Conservation (phyloP, 805 yeast genomes). For the Torulaspora indica region DNA sequence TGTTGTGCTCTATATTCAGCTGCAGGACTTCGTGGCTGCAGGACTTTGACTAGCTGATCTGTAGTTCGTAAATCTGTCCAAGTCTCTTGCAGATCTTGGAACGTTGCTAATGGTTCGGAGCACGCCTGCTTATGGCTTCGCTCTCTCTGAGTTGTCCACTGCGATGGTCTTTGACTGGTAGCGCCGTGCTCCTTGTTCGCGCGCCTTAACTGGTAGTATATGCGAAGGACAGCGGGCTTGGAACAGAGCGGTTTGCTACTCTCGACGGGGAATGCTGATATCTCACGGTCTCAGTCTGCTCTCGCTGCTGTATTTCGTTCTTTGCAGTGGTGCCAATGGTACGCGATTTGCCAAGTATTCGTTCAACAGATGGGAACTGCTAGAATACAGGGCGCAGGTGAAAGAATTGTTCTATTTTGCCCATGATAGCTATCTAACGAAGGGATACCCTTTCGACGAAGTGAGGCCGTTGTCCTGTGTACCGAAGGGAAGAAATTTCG, state of each 20-base stretch:
- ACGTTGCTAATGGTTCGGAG: too few relatives aligned
- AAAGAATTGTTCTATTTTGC: slow-evolving; percentile 63
- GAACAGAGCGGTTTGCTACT: neutral
- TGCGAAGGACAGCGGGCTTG: neutral
- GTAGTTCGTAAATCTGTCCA: too few relatives aligned
- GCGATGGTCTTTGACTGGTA: neutral
- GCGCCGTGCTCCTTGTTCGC: neutral
- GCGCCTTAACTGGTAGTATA: neutral
- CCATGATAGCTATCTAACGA: slow-evolving; percentile 60
- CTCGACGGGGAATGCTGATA: slow-evolving; percentile 4
- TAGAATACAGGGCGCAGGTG: slow-evolving; percentile 43
- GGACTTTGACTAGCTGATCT: too few relatives aligned
- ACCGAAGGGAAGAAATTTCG: slow-evolving; percentile 61
- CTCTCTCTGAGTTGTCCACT: neutral
- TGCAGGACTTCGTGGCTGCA: too few relatives aligned
- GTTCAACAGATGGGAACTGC: slow-evolving; percentile 33
- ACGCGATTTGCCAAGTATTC: slow-evolving; percentile 15
- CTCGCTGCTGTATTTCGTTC: neutral
- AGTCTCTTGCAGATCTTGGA: too few relatives aligned
- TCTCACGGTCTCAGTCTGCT: neutral
- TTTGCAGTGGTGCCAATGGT: neutral
- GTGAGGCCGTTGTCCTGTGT: slow-evolving; percentile 67
- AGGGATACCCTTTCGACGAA: slow-evolving; percentile 81
- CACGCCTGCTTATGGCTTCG: neutral
- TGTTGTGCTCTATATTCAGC: too few relatives aligned